Percentiles rank a stretch among this genome's conserved stretches.
Evolutionary conservation across 257 asterid genomes (phyloP).

Genomic region (Lantana camara): DNA sequence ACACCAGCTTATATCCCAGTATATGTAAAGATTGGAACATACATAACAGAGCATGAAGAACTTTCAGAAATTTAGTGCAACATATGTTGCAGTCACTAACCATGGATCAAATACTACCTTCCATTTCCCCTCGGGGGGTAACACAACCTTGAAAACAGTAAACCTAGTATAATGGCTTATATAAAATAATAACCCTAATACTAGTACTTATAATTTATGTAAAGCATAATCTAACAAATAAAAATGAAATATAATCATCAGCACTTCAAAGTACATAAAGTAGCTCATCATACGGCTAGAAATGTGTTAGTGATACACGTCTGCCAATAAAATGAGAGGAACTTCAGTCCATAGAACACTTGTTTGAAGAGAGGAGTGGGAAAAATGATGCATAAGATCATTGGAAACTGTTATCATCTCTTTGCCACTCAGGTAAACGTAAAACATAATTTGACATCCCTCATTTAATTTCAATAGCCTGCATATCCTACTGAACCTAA

Average conservation of each 20-base stretch:
- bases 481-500: conserved; percentile 6
- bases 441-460: neutral
- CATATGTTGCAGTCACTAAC: conserved; percentile 8
- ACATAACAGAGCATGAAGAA: conserved; percentile 20
- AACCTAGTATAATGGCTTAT: conserved; percentile 15
- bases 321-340: conserved; percentile 9
- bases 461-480: conserved; percentile 17
- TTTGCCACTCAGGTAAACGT: conserved; percentile 3
- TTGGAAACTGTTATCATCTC: conserved; percentile 10
- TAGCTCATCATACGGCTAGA: conserved; percentile 17
- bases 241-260: conserved; percentile 5
- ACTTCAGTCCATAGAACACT: conserved; percentile 17
- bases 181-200: conserved; percentile 15
- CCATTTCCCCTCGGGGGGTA: neutral
- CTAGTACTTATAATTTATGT: neutral
- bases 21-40: conserved; percentile 4
- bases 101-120: neutral
- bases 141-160: neutral
- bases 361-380: conserved; percentile 15
- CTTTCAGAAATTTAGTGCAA: neutral
- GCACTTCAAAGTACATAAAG: conserved; percentile 7
- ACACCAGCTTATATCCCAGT: conserved; percentile 12
- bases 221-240: neutral
- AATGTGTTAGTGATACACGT: conserved; percentile 10
- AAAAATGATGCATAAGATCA: conserved; percentile 4